Conservation (phyloP, 495 filamentous ascomycete species). For the Neurospora sp. region DNA sequence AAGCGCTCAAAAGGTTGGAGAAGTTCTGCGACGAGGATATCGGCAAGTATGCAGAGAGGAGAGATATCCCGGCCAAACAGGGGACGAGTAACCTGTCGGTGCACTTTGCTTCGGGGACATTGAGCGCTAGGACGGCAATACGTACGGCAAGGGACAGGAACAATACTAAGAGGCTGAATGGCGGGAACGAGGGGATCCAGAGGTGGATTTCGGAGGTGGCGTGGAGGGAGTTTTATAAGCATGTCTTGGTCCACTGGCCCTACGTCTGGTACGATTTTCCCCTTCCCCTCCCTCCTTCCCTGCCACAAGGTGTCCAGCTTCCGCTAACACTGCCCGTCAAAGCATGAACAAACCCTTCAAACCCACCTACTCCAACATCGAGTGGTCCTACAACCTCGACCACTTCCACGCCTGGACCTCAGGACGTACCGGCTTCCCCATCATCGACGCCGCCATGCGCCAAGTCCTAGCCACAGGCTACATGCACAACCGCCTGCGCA, state of each 20-base stretch:
- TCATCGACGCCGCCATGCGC: constrained; percentile 90
- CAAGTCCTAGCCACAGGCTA: constrained; percentile 61
- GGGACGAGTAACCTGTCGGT: constrained; percentile 66
- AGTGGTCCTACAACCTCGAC: constrained; percentile 64
- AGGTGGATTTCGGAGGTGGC: constrained; percentile 83
- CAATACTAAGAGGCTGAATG: constrained; percentile 56
- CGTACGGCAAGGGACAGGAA: constrained; percentile 56
- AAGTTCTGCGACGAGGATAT: constrained; percentile 64
- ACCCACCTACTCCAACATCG: constrained; percentile 69
- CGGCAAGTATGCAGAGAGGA: constrained; percentile 45
- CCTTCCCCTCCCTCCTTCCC: neutral
- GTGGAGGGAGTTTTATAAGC: constrained; percentile 90
- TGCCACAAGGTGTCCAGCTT: neutral
- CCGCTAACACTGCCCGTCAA: neutral
- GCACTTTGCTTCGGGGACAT: constrained; percentile 66
- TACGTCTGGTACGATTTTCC: constrained; percentile 58
- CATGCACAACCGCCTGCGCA: constrained; percentile 87
- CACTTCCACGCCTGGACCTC: constrained; percentile 66
- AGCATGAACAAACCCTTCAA: constrained; percentile 96
- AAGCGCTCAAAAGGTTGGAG: constrained; percentile 53
- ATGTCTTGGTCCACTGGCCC: constrained; percentile 79
- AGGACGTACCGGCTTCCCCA: constrained; percentile 73
- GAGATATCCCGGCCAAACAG: constrained; percentile 50
- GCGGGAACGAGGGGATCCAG: constrained; percentile 55
- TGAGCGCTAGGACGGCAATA: constrained; percentile 70